Evolutionary conservation across 2,329 filamentous ascomycete species (phyloP).

Genomic region (Clathrospora elynae): DNA sequence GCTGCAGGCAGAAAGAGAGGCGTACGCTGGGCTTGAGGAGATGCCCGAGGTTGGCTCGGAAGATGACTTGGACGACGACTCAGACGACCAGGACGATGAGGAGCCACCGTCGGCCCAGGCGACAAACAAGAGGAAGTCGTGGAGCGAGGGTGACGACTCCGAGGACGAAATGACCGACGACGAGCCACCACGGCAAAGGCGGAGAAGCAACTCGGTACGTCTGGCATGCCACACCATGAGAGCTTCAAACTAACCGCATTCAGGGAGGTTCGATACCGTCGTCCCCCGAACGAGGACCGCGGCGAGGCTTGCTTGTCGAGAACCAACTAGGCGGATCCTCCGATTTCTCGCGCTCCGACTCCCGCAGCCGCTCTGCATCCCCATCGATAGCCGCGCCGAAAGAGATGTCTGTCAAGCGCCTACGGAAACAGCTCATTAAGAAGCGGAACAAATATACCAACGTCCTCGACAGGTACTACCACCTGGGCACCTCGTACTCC

Average conservation of each 20-base stretch:
- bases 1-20: conserved; percentile 72
- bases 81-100: conserved; percentile 48
- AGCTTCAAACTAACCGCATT: conserved; percentile 31
- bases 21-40: conserved; percentile 81
- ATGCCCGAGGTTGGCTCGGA: conserved; percentile 89
- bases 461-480: conserved; percentile 81
- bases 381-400: conserved; percentile 52
- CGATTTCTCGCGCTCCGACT: conserved; percentile 49
- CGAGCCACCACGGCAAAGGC: conserved; percentile 75
- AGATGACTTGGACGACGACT: conserved; percentile 64
- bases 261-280: conserved; percentile 65
- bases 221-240: conserved; percentile 3
- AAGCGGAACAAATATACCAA: conserved; percentile 78
- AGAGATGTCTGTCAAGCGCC: conserved; percentile 70
- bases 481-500: conserved; percentile 84
- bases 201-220: conserved; percentile 85
- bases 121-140: conserved; percentile 50
- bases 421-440: conserved; percentile 74
- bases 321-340: conserved; percentile 43
- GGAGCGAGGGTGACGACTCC: conserved; percentile 65
- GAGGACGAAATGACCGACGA: conserved; percentile 69
- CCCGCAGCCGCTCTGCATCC: conserved; percentile 45
- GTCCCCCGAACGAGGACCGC: conserved; percentile 67
- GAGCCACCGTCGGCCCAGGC: conserved; percentile 45
- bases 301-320: conserved; percentile 59